These are phyloP conservation scores for Blastobotrys ciferrii DNA, from an alignment of 1,139 yeast genomes.

Conservation along the genomic window DNA sequence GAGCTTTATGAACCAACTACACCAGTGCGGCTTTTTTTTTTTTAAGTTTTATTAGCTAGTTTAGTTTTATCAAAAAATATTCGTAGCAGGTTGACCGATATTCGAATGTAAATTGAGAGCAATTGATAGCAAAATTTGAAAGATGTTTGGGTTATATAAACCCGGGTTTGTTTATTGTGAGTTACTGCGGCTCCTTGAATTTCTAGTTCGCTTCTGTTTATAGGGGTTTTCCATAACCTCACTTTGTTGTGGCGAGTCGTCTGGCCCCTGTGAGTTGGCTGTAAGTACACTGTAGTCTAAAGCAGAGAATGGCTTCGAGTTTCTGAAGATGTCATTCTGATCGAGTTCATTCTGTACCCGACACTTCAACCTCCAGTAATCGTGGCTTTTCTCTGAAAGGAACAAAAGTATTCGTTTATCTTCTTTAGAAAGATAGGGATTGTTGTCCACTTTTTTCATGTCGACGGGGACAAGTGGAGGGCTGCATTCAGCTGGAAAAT, in stretches of 20 bases:
- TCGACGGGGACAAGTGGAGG: background rate
- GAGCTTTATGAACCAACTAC: too few relatives aligned
- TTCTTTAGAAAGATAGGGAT: background rate
- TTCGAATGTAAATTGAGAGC: too few relatives aligned
- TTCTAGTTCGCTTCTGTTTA: background rate
- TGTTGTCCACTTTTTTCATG: background rate
- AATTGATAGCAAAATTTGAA: too few relatives aligned
- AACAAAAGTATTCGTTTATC: background rate
- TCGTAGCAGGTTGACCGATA: too few relatives aligned
- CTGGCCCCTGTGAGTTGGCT: too few relatives aligned
- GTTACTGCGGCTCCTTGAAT: background rate
- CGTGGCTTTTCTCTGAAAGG: background rate
- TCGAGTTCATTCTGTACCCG: background rate
- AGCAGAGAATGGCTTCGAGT: background rate
- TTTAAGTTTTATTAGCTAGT: too few relatives aligned
- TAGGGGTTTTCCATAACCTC: background rate
- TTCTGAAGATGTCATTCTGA: background rate
- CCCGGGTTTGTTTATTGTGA: too few relatives aligned
- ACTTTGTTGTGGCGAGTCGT: background rate
- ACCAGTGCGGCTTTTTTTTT: too few relatives aligned
- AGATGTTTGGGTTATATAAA: too few relatives aligned
- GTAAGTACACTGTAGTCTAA: too few relatives aligned
- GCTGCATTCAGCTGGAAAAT: background rate
- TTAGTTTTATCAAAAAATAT: too few relatives aligned
- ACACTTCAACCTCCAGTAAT: constrained; percentile 1